phyloP scores from a whole-genome alignment of 305 asterid species.

The Stenogyne calaminthoides region DNA sequence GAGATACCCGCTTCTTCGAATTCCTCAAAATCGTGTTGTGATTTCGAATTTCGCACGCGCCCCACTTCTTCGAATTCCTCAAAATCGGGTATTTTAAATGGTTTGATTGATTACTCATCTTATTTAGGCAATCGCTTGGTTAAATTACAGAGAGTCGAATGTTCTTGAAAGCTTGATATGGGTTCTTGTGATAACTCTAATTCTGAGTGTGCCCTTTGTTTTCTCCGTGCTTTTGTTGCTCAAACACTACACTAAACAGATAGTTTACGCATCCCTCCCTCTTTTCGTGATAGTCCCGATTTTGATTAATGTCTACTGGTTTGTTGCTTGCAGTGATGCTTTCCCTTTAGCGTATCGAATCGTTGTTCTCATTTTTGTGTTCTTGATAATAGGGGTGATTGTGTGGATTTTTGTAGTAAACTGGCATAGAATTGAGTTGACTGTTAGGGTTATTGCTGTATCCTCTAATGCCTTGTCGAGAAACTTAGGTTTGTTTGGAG shows the following conservation, averaged over 20 bases:
- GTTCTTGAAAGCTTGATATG: constrained; percentile 68
- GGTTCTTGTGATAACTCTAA: constrained; percentile 73
- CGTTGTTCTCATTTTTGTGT: constrained; percentile 58
- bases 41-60: background rate
- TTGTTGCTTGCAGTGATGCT: constrained; percentile 83
- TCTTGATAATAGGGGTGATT: constrained; percentile 72
- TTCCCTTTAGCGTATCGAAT: constrained; percentile 78
- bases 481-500: constrained; percentile 76
- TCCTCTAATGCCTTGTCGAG: constrained; percentile 68
- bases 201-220: constrained; percentile 62
- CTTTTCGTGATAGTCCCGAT: constrained; percentile 78
- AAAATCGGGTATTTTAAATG: background rate
- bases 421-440: constrained; percentile 90
- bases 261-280: constrained; percentile 81
- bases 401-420: constrained; percentile 84
- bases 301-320: constrained; percentile 74
- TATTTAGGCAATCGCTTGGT: constrained; percentile 18
- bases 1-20: constrained; percentile 8
- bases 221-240: constrained; percentile 66
- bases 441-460: constrained; percentile 76
- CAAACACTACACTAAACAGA: constrained; percentile 80
- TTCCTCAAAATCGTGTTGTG: constrained; percentile 11
- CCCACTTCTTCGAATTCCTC: background rate
- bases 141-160: constrained; percentile 40
- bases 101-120: constrained; percentile 17